Conservation (phyloP, 106 monocot genomes). For the Chionographis japonica region DNA sequence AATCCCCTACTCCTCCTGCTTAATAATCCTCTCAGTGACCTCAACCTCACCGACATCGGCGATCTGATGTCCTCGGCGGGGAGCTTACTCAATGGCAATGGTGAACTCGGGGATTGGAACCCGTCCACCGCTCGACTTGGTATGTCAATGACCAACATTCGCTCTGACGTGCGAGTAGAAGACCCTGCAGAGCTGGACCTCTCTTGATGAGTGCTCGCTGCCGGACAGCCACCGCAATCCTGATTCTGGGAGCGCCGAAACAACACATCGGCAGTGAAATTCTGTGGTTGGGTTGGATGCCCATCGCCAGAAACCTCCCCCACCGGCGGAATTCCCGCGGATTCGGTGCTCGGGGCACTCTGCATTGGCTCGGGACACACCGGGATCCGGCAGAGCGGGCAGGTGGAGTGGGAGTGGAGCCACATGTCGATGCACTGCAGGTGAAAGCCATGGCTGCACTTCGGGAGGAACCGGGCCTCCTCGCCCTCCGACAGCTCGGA, state of each 20-base stretch:
- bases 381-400: conserved; percentile 38
- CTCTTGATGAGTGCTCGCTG: too few relatives aligned
- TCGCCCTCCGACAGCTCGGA: conserved; percentile 23
- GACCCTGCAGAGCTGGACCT: neutral
- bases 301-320: neutral
- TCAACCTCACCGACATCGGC: conserved; percentile 1
- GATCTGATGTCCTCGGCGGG: neutral
- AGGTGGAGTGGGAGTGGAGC: conserved; percentile 40
- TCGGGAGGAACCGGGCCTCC: conserved; percentile 35
- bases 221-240: too few relatives aligned
- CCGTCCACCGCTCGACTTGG: conserved; percentile 4
- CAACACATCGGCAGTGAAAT: conserved; percentile 6
- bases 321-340: too few relatives aligned
- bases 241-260: conserved; percentile 1
- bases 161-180: neutral
- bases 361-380: neutral
- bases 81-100: neutral
- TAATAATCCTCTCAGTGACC: too few relatives aligned
- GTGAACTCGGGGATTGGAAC: neutral
- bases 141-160: conserved; percentile 13
- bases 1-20: too few relatives aligned
- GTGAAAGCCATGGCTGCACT: conserved; percentile 48
- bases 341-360: too few relatives aligned
- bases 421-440: conserved; percentile 53
- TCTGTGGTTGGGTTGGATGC: too few relatives aligned